Evolutionary conservation across 2,329 filamentous ascomycete genomes (phyloP), one percentile per base, ranked within the genome.

Genomic region (Xylaria polymorpha): DNA sequence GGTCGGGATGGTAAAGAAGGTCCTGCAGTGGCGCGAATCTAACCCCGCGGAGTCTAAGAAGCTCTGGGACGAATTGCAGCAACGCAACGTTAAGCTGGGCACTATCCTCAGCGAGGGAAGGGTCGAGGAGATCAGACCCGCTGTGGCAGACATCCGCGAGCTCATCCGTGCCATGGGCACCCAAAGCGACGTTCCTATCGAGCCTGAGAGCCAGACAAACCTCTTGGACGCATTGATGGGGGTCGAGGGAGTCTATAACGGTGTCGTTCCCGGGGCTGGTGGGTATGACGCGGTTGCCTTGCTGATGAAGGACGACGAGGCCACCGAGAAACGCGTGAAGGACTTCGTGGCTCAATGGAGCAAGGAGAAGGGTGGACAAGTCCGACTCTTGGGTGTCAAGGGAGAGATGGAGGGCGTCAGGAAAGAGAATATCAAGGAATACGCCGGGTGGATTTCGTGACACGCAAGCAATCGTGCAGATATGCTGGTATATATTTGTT

Each of bases 1-100:
- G 8, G 94, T 97, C 0, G 88, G 94, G 15, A 98, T 99, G 96
- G 96, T 98, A 44, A 97, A 95, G 83, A 88, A 93, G 78, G 93
- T 99, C 15, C 85, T 98, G 3, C 87, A 87, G 39, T 99, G 96
- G 96, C 86, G 92, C 61, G 87, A 88, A 59, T 81, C 86, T 57
- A 88, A 93, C 22, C 82, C 85, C 0, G 85, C 85, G 2, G 87
- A 85, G n/a, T 90, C 94, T 1, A 87, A 88, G 70, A 76, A 80
- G 69, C 84, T 98, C 20, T 98, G 94, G 94, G 86, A 87, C 56
- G 84, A 87, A 1, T 81, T 99, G 67, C 94, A 98, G 79, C 80
- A 78, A 1, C 86, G 87, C 39, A 98, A 98, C 77, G 90, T 94
- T 74, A 84, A 81, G 14, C 83, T 99, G 3, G 92, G 91, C 0